Evolutionary conservation across 768 basidiomycete species (phyloP), one percentile per base, ranked within the genome.

Genomic region (Boletus rufocinnamomeus): DNA sequence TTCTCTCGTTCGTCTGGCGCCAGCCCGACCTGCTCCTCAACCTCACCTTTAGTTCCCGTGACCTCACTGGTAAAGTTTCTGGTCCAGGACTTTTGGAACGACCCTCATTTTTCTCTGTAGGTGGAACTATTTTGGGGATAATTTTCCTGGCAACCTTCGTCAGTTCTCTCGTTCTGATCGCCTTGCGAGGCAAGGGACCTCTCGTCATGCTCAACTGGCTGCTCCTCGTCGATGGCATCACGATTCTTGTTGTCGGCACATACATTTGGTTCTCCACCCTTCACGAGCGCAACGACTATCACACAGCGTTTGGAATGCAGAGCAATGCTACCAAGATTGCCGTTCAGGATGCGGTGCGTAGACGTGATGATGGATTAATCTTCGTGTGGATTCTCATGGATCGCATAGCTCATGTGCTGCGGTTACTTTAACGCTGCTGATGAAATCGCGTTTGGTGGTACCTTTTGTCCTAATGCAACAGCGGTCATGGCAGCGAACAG

Each of bases 211-310:
- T 93, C 65, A 94, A 93, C 74, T 92, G 87, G 77, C 65, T 79
- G 28, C 84, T 95, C 52, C 72, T 95, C 37, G 56, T 79, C 41
- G 87, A 94, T 65, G 81, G 80, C 9, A 63, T 89, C 45, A 78
- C 80, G 27, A 80, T 88, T 43, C 73, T 88, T 50, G 66, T 85
- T 52, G 74, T 91, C 28, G 93, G 90, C 59, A 82, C 86, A 23
- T 81, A 83, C 63, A 76, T 95, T 51, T 96, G 94, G 94, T 84
- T 89, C 74, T 91, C 76, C 69, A 92, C 93, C 6, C 79, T 95
- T 19, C 73, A 80, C 55, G 87, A 93, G 69, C 84, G 87, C 28
- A 73, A 75, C 45, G 84, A 90, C 64, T 95, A 87, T 74, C 81
- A 84, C 60, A 59, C 59, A 0, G 73, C 83, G 27, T 95, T 86